Base-by-base conservation (phyloP, 257 asterid species). In the Salvia rosmarinus region DNA sequence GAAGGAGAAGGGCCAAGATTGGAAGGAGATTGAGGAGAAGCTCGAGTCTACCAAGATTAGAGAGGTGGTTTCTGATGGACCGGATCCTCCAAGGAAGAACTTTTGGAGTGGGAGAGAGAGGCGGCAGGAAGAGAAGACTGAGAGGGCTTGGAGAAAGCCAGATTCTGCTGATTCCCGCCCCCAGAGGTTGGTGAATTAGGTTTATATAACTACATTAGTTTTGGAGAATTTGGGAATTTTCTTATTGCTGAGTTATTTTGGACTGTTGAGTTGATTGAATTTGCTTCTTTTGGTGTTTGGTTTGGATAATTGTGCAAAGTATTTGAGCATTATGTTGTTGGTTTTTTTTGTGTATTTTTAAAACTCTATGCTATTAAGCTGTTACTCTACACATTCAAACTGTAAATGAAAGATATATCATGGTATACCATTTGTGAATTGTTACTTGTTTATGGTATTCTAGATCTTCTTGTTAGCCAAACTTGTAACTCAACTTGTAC, bases 1-100 rank as follows among this genome's bases (percentile, higher is more conserved):
- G 88, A 95, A 88, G 90, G 96, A 87, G 80, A 88, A 89, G 84
- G 99, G 99, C 11, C 92, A 87, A 57, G 97, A 95, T 75, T 85
- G 88, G 89, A 95, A 88, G 87, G 97, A 88, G 78, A 81, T 89
- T 76, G 97, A 88, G 51, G 92, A 85, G 71, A 90, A 88, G 86
- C 88, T 95, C 0, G 95, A 87, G 78, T 62, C 89, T 43, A 57
- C 58, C 0, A 95, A 85, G 90, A 57, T 86, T 39, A 91, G 80
- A 76, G 97, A 83, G 50, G 80, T 56, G 58, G 75, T 49, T 76
- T 64, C 80, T 60, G 87, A 80, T 58, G 87, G 73, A 5, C 80
- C 82, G 0, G 73, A 74, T 0, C 40, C 60, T 43, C 77, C 75
- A 35, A 90, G 71, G 81, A 89, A 72, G 71, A 76, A 85, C 71